Conservation (phyloP, 495 filamentous ascomycete genomes). For the Patellaria atrata region DNA sequence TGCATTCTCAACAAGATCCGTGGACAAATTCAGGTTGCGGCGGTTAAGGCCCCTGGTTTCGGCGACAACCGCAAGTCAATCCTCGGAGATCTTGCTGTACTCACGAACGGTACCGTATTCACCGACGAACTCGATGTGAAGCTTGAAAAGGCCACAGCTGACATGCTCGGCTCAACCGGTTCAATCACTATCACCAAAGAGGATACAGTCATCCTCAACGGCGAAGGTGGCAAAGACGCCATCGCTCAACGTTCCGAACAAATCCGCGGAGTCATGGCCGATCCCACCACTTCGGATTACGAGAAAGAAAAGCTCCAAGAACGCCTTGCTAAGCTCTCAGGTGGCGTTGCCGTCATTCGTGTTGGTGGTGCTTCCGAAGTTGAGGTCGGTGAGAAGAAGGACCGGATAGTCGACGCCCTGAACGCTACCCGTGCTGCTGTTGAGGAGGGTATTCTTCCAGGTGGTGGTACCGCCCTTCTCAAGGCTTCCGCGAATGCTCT, state of each 20-base stretch:
- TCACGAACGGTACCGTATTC: slow-evolving; percentile 96
- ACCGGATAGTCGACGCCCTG: slow-evolving; percentile 93
- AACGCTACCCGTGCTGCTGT: slow-evolving; percentile 98
- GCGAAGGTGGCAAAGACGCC: slow-evolving; percentile 86
- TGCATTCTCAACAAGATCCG: slow-evolving; percentile 99
- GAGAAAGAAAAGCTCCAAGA: slow-evolving; percentile 99
- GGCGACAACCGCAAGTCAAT: slow-evolving; percentile 99
- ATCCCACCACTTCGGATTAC: slow-evolving; percentile 89
- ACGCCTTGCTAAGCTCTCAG: slow-evolving; percentile 97
- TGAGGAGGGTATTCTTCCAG: slow-evolving; percentile 95
- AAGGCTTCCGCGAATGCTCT: slow-evolving; percentile 91
- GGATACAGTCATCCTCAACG: slow-evolving; percentile 97
- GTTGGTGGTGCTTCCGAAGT: slow-evolving; percentile 96
- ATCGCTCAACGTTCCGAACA: slow-evolving; percentile 96
- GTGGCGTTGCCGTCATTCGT: slow-evolving; percentile 98
- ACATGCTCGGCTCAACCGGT: slow-evolving; percentile 93
- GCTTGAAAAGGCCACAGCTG: slow-evolving; percentile 89
- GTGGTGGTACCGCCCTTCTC: slow-evolving; percentile 93
- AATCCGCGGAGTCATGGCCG: slow-evolving; percentile 91
- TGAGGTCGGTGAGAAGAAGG: slow-evolving; percentile 99
- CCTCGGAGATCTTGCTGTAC: slow-evolving; percentile 84
- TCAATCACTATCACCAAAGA: slow-evolving; percentile 99
- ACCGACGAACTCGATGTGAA: slow-evolving; percentile 96
- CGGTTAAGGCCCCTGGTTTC: slow-evolving; percentile 97
- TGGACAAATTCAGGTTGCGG: slow-evolving; percentile 94